Evolutionary conservation across 331 rosid species (phyloP), one percentile per base, ranked within the genome.

Genomic region (Phaseolus coccineus): DNA sequence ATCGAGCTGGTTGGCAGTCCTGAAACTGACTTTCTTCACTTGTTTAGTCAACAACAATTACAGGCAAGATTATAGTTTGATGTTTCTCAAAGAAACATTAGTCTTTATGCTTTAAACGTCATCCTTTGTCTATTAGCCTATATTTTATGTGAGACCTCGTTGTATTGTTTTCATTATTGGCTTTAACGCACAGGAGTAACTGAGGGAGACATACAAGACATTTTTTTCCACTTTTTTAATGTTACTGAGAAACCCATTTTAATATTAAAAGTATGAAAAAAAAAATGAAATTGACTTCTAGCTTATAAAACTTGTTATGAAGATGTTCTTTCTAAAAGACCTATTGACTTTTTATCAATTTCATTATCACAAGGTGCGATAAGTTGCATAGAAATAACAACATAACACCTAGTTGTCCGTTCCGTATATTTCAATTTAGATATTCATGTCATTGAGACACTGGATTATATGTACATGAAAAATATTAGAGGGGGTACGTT

Each of bases 21-120:
- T 44, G 94, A 89, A 79, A 87, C 92, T 53, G 85, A 88, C 46
- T 80, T 91, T 69, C 84, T 91, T 78, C 89, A 88, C 77, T 85
- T 96, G 92, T 96, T 96, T 87, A 96, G 99, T 81, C 91, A 91
- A 84, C 99, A 93, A 74, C 99, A 96, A 65, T 84, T 96, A 79
- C 96, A 93, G 94, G 98, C 85, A 78, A 76, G 88, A 73, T 58
- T 52, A 73, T 77, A 44, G 56, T 69, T 61, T 52, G 76, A 69
- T 58, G 12, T 77, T 28, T 40, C 78, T 71, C 58, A 65, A 51
- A 56, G 79, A 25, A 77, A 50, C 59, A 63, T 57, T 70, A 7
- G 16, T 39, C 40, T 39, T 6, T 46, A 35, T 80, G 66, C 44
- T 30, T 77, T 58, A 37, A 84, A 77, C 48, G 71, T 72, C 47